phyloP scores from a whole-genome alignment of 441 rosid species.

The Breynia disticha region DNA sequence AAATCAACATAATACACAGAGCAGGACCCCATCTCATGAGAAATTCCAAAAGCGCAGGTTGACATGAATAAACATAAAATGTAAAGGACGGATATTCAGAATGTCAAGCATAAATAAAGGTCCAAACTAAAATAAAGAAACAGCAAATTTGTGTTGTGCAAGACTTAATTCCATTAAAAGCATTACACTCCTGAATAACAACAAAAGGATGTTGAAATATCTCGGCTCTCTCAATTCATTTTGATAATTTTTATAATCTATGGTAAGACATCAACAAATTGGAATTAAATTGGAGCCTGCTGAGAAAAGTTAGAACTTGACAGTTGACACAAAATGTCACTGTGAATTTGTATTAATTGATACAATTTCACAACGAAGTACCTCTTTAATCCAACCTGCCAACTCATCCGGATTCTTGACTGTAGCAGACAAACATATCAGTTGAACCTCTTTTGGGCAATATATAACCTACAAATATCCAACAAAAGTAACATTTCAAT shows the following conservation, averaged over 20 bases:
- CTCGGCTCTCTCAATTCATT: neutral
- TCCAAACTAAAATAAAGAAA: neutral
- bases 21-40: slow-evolving; percentile 10
- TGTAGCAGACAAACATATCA: slow-evolving; percentile 85
- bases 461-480: slow-evolving; percentile 56
- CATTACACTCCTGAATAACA: neutral
- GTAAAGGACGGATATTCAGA: too few relatives aligned
- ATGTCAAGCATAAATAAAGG: neutral
- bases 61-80: neutral
- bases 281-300: neutral
- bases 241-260: neutral
- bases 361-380: slow-evolving; percentile 18
- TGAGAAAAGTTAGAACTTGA: neutral
- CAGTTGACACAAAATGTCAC: neutral
- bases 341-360: neutral
- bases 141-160: neutral
- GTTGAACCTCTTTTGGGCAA: slow-evolving; percentile 86
- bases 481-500: slow-evolving; percentile 5
- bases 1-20: slow-evolving; percentile 6
- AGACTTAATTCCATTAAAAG: neutral
- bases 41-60: slow-evolving; percentile 11
- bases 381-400: slow-evolving; percentile 96
- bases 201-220: neutral
- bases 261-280: neutral
- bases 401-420: slow-evolving; percentile 95